Base-by-base conservation (phyloP, 345 rosid genomes). In the Rhodomyrtus tomentosa region DNA sequence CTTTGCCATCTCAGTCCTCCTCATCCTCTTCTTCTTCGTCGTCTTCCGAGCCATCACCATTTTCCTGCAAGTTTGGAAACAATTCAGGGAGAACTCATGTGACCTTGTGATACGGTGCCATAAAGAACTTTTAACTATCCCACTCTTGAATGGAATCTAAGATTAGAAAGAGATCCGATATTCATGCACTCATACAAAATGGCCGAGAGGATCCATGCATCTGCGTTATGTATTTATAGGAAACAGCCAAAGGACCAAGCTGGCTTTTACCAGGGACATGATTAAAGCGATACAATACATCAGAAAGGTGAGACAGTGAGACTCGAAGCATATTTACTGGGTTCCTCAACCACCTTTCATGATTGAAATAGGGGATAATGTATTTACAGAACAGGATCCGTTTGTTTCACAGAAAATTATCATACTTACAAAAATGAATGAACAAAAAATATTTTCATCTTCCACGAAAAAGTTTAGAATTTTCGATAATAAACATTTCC, bases 21-120 rank as follows among this genome's bases (percentile, higher is more conserved):
- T 86, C 87, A 16, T 80, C 80, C 48, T 81, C 85, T 20, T 83
- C 85, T 10, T 81, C 88, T n/a, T 83, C 85, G 4, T 49, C 80
- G 29, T 53, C 85, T 62, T 68, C 55, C 18, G 76, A 68, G 76
- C 76, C 76, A 32, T 68, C 76, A 20, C 76, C 76, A 4, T 68
- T 68, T 68, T 68, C 76, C 76, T 68, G 36, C 24, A 3, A 18
- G 76, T 68, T 32, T 32, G 24, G 45, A 16, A 62, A 62, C 24
- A 32, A 62, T 32, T 68, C 45, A 68, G 76, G 12, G 18, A 68
- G 76, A 68, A 38, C 4, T 32, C 42, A 32, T 18, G 12, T 4
- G 24, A 32, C 24, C 45, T 32, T 32, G 45, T 36, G 76, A 68
- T 32, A 68, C 32, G 76, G 76, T 1, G 24, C 76, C 76, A 68